Evolutionary conservation across 345 rosid genomes (phyloP), one percentile per base, ranked within the genome.

Genomic region (Hibiscus mutabilis): DNA sequence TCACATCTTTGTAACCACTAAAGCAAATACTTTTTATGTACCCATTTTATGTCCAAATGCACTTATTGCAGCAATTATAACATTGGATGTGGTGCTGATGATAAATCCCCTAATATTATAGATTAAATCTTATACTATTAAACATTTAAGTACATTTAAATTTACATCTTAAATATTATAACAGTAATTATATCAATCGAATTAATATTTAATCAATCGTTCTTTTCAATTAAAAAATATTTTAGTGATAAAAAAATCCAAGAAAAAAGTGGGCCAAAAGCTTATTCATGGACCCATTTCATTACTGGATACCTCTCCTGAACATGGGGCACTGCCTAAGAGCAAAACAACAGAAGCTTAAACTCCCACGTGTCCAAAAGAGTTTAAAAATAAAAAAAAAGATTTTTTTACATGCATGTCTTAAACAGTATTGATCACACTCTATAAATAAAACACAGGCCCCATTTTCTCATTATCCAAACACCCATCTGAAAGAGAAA

Each of bases 11-110:
- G 21, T 25, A 68, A 53, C 71, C 71, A 68, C 65, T 59, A 40
- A 42, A 69, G 22, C 47, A 71, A 68, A 56, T 59, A 18, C 66
- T 57, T 51, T 64, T 56, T 80, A 70, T 49, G 58, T 24, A 63
- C 66, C 60, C 77, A 60, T 78, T 72, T 73, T 74, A 46, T 74
- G 84, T 73, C 82, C 49, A 83, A 74, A 71, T 78, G 56, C 86
- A 72, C 61, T 40, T 60, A 53, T 53, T 3, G 33, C 53, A n/a
- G 22, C 76, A 56, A 78, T 25, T 47, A 68, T 74, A 73, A 75
- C 31, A 47, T 35, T 60, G 51, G 68, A 68, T 71, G 40, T 58
- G 72, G 76, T 63, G 60, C 5, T 42, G 42, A 24, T 14, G 49
- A 69, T 55, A 52, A 55, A 4, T 6, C 58, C 22, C 14, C 29